A percentile compares a stretch with the other conserved stretches of the same genome.
phyloP scores from a whole-genome alignment of 805 yeast genomes.

The Nakazawaea peltata region DNA sequence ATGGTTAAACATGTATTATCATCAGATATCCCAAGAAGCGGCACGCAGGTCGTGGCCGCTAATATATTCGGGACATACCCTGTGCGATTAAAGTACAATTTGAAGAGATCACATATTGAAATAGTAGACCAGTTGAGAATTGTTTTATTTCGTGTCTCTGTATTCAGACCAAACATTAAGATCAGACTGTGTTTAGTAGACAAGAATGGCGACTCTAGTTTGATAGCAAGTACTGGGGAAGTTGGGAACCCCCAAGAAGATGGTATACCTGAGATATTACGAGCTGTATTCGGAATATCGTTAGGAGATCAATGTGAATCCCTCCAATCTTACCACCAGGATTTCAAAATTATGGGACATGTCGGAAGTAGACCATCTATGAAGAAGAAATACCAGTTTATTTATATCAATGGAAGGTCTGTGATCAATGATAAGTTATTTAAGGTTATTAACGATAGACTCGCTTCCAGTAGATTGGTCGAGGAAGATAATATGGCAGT shows the following conservation, averaged over 20 bases:
- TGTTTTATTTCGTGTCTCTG: slow-evolving; percentile 21
- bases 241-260: background rate
- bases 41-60: slow-evolving; percentile 29
- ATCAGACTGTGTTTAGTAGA: slow-evolving; percentile 13
- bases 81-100: slow-evolving; percentile 28
- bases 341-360: slow-evolving; percentile 29
- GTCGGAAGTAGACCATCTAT: slow-evolving; percentile 29
- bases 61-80: slow-evolving; percentile 36
- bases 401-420: slow-evolving; percentile 35
- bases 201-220: background rate
- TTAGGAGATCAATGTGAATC: slow-evolving; percentile 18
- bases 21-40: slow-evolving; percentile 14
- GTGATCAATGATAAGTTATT: slow-evolving; percentile 16
- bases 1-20: too few relatives aligned
- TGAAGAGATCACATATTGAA: slow-evolving; percentile 15
- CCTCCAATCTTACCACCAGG: slow-evolving; percentile 19
- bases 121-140: slow-evolving; percentile 22
- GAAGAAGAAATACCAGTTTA: slow-evolving; percentile 32
- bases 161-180: slow-evolving; percentile 17
- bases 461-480: too few relatives aligned
- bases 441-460: slow-evolving; percentile 18
- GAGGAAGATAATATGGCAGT: slow-evolving; percentile 10
- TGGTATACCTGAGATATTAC: slow-evolving; percentile 13
- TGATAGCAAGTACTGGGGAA: slow-evolving; percentile 2
- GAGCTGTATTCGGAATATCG: slow-evolving; percentile 23